A percentile compares a stretch with the other conserved stretches of the same genome.
These are phyloP conservation scores for Wickerhamomyces sp. DNA, from an alignment of 1,139 yeast genomes.

Conservation along the genomic window DNA sequence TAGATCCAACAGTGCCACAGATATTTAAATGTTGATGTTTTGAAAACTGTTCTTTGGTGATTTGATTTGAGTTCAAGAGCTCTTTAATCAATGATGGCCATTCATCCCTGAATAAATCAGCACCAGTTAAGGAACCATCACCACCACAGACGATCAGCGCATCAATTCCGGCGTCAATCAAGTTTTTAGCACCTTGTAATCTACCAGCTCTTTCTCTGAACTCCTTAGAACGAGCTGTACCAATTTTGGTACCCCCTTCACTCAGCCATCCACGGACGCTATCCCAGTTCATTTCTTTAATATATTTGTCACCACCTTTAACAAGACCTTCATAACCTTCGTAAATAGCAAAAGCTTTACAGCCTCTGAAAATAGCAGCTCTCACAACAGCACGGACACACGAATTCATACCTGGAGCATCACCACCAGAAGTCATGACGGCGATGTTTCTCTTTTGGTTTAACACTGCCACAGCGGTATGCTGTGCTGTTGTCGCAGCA, in stretches of 20 bases:
- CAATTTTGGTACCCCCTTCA: constrained; percentile 92
- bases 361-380: constrained; percentile 82
- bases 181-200: constrained; percentile 73
- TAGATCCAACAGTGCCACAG: constrained; percentile 94
- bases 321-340: constrained; percentile 97
- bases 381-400: constrained; percentile 93
- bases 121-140: constrained; percentile 97
- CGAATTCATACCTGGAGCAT: constrained; percentile 98
- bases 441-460: constrained; percentile 62
- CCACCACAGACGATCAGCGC: constrained; percentile 98
- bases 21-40: constrained; percentile 75
- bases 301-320: constrained; percentile 66
- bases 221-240: constrained; percentile 89
- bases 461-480: constrained; percentile 26
- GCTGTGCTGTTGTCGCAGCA: constrained; percentile 8
- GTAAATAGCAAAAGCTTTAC: constrained; percentile 89
- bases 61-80: constrained; percentile 47
- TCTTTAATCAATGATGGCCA: constrained; percentile 88
- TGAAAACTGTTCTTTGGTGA: constrained; percentile 52
- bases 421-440: constrained; percentile 98
- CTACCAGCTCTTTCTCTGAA: constrained; percentile 86
- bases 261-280: constrained; percentile 92
- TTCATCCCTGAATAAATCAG: constrained; percentile 86
- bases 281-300: constrained; percentile 81
- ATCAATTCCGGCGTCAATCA: constrained; percentile 86